Evolutionary conservation across 176 grass and related monocot species (phyloP), one percentile per base, ranked within the genome.

Genomic region (Rhynchospora breviuscula): DNA sequence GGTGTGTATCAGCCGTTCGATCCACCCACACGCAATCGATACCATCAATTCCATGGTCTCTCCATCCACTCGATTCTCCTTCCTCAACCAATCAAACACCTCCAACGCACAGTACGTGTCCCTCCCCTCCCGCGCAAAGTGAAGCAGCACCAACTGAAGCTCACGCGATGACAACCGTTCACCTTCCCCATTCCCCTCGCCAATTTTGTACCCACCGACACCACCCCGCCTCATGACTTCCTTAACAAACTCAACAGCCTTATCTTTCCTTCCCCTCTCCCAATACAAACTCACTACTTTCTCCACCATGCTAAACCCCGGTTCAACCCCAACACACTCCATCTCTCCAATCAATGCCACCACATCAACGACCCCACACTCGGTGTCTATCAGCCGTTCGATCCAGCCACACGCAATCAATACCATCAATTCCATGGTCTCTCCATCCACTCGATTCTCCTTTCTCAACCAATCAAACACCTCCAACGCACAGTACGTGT

Each of bases 11-110:
- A 94, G 81, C 33, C 92, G 87, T 81, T 98, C 92, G 17, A 98
- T 98, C 95, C 95, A 98, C 1, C 90, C 95, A 60, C 95, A 98
- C 23, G 92, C 88, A 79, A 98, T 98, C 58, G 95, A 93, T 0
- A 91, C 91, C 95, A 98, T 98, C 69, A 98, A 88, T 85, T 98
- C 95, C 95, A 98, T 98, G 75, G 92, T 98, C 87, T 98, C 95
- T 65, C 92, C 90, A 67, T 98, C 95, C 60, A 98, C 92, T 62
- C 90, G 85, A 86, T 98, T 94, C 85, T 93, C 92, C 84, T 90
- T 93, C 80, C 89, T 88, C 78, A 98, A 87, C 95, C 95, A 98
- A 85, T 98, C 95, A 85, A 98, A 98, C 19, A 98, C 95, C 87
- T 98, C 95, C 67, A 98, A 89, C 59, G 95, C 90, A 84, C 95